Percentiles rank a stretch among this genome's conserved stretches.
Evolutionary conservation across 495 filamentous ascomycete genomes (phyloP).

Genomic region (Penicillium salamii): DNA sequence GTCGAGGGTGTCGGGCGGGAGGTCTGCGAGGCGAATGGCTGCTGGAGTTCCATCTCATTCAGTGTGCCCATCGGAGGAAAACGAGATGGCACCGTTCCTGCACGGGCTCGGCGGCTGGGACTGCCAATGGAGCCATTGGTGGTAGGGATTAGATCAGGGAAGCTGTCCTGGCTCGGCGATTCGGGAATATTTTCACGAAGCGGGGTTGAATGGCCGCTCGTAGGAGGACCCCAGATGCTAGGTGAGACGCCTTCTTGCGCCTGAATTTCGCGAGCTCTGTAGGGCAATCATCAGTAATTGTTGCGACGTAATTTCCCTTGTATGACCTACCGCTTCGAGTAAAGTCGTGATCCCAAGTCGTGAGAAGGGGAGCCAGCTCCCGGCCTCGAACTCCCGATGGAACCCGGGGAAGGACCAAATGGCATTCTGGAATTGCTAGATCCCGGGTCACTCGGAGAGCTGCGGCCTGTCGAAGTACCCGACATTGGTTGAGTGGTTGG

Average conservation of each 20-base stretch:
- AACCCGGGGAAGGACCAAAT: slow-evolving; percentile 67
- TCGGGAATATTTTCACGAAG: slow-evolving; percentile 96
- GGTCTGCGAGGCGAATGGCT: slow-evolving; percentile 71
- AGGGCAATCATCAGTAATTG: slow-evolving; percentile 12
- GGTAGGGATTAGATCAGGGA: slow-evolving; percentile 81
- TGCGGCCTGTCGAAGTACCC: slow-evolving; percentile 80
- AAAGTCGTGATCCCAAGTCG: slow-evolving; percentile 76
- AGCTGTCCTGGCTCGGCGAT: slow-evolving; percentile 90
- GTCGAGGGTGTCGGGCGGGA: slow-evolving; percentile 87
- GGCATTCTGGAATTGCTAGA: slow-evolving; percentile 68
- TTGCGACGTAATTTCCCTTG: not conserved
- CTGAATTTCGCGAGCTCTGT: slow-evolving; percentile 91
- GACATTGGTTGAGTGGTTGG: slow-evolving; percentile 75
- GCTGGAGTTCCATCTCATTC: slow-evolving; percentile 57
- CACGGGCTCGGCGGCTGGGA: slow-evolving; percentile 72
- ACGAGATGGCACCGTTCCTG: slow-evolving; percentile 93
- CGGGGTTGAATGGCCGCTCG: slow-evolving; percentile 92
- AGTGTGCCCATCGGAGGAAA: slow-evolving; percentile 71
- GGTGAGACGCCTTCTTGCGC: slow-evolving; percentile 88
- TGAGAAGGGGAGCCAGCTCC: slow-evolving; percentile 97
- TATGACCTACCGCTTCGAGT: slow-evolving; percentile 83
- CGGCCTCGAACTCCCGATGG: slow-evolving; percentile 72
- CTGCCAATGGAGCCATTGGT: slow-evolving; percentile 53
- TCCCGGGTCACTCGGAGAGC: slow-evolving; percentile 80
- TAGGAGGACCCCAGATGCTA: slow-evolving; percentile 91